Conservation (phyloP, 2,329 filamentous ascomycete genomes). For the Thermomyces lanuginosus region DNA sequence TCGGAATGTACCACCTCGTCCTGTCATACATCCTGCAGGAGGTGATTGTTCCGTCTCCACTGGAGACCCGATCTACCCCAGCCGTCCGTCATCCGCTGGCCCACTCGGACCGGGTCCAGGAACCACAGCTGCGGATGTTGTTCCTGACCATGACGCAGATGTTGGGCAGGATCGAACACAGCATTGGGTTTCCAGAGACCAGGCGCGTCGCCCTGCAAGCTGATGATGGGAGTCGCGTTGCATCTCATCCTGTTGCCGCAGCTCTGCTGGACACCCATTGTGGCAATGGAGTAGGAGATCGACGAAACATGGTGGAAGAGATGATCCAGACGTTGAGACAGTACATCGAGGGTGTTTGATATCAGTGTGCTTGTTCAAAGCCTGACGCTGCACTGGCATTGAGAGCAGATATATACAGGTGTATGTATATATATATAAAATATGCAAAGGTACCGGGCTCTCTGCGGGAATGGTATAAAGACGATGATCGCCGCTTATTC, state of each 20-base stretch:
- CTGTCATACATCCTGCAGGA: conserved; percentile 6
- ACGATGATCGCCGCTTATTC: no score
- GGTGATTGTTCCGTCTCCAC: conserved; percentile 3
- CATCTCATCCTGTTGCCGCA: conserved; percentile 3
- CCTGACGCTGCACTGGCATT: no score
- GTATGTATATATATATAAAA: no score
- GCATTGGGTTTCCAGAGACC: conserved; percentile 5
- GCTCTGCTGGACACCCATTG: conserved; percentile 3
- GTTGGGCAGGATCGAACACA: conserved; percentile 5
- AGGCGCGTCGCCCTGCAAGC: conserved; percentile 1
- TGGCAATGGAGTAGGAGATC: conserved; percentile 3
- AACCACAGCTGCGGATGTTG: conserved; percentile 5
- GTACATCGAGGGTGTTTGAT: conserved; percentile 3
- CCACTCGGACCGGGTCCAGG: conserved; percentile 2
- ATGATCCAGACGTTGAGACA: conserved; percentile 5
- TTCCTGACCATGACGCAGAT: conserved; percentile 5
- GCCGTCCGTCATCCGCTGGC: conserved; percentile 2
- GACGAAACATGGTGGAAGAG: conserved; percentile 5
- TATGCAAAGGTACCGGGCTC: no score
- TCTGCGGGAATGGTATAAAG: no score
- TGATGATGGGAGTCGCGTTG: conserved; percentile 1
- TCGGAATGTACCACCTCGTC: conserved; percentile 7
- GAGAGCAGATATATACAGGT: no score
- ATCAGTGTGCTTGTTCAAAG: no score
- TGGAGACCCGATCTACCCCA: conserved; percentile 3